Conservation (phyloP, 2,329 filamentous ascomycete genomes). For the Diaporthe nobilis region DNA sequence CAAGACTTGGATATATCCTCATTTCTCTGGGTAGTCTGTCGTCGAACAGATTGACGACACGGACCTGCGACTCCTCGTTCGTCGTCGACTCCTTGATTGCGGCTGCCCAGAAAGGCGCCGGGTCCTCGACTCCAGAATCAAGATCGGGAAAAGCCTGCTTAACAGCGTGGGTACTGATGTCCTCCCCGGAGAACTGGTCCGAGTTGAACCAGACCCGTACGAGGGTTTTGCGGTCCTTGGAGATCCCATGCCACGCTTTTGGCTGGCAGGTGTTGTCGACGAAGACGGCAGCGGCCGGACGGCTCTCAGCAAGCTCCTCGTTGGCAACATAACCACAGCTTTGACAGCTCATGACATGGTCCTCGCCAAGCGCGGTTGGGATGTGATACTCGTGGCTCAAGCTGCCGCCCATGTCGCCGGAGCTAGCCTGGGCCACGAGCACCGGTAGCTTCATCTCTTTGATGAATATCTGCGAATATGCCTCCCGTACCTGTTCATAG, state of each 20-base stretch:
- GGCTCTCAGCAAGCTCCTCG: constrained; percentile 81
- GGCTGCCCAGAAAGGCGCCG: constrained; percentile 66
- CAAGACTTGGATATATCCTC: not conserved
- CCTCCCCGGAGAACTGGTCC: constrained; percentile 47
- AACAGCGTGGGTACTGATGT: constrained; percentile 70
- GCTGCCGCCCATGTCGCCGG: constrained; percentile 95
- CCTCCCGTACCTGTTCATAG: constrained; percentile 80
- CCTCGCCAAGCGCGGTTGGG: constrained; percentile 83
- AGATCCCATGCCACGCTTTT: constrained; percentile 72
- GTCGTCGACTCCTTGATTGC: constrained; percentile 53
- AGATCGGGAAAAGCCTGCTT: constrained; percentile 77
- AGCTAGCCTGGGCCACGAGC: constrained; percentile 88
- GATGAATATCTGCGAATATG: constrained; percentile 81
- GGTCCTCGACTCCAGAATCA: constrained; percentile 78
- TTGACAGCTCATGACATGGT: constrained; percentile 83
- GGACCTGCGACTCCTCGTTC: constrained; percentile 48
- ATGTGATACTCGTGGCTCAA: constrained; percentile 97
- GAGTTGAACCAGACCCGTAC: constrained; percentile 76
- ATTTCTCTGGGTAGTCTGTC: constrained; percentile 47
- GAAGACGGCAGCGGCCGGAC: constrained; percentile 28
- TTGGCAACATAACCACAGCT: constrained; percentile 85
- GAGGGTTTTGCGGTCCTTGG: constrained; percentile 75
- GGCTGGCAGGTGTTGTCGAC: constrained; percentile 19
- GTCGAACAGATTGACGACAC: constrained; percentile 57
- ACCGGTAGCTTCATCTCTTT: constrained; percentile 87